A percentile compares a stretch with the other conserved stretches of the same genome.
phyloP scores from a whole-genome alignment of 768 basidiomycete genomes.

The Suillus placidus region DNA sequence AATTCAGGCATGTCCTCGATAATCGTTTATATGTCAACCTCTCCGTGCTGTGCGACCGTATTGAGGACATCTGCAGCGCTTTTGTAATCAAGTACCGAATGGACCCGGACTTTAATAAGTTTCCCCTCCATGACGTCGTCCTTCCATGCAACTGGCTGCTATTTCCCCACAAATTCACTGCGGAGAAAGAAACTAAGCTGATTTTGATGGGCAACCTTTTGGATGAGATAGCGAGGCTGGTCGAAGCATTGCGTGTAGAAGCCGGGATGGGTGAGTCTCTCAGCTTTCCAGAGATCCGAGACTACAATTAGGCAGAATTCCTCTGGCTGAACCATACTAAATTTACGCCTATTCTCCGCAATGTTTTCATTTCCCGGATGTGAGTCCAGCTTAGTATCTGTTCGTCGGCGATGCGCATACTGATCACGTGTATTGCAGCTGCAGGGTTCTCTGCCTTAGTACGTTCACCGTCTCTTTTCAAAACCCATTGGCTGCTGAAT shows the following conservation, averaged over 20 bases:
- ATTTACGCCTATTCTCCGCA: constrained; percentile 28
- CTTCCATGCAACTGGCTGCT: constrained; percentile 59
- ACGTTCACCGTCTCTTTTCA: constrained; percentile 21
- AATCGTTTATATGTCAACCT: constrained; percentile 44
- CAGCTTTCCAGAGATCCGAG: background rate
- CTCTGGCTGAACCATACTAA: constrained; percentile 15
- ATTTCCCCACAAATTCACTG: constrained; percentile 18
- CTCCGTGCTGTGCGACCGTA: constrained; percentile 50
- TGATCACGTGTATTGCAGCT: constrained; percentile 37
- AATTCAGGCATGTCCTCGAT: constrained; percentile 46
- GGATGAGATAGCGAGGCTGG: constrained; percentile 22
- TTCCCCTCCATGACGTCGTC: constrained; percentile 46
- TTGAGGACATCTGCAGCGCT: constrained; percentile 51
- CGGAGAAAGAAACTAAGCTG: constrained; percentile 14
- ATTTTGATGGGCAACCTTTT: constrained; percentile 16
- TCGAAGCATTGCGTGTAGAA: constrained; percentile 35
- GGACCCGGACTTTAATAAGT: constrained; percentile 4
- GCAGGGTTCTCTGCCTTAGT: constrained; percentile 51
- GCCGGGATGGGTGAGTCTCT: constrained; percentile 28
- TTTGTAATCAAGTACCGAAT: constrained; percentile 40
- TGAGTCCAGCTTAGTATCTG: constrained; percentile 29
- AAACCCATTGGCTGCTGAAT: background rate
- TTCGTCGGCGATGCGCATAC: background rate
- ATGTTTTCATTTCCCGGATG: constrained; percentile 52
- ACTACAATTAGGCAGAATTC: background rate